Evolutionary conservation across 371 early-diverging fungal genomes (phyloP), one percentile per base, ranked within the genome.

Genomic region (Mortierella sp.): DNA sequence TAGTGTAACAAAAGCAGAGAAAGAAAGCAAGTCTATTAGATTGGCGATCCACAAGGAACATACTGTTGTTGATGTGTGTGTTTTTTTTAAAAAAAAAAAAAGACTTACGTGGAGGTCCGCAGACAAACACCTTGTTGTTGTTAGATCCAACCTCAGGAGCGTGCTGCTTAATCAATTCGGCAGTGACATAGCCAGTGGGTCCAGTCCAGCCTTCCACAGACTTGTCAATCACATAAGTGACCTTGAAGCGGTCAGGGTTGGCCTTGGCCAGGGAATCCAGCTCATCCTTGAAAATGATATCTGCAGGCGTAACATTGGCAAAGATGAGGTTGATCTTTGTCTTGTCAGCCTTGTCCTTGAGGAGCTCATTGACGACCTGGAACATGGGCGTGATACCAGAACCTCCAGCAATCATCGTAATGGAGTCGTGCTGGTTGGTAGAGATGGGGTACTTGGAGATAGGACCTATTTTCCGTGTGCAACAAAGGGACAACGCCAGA

Each of bases 361-460:
- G 87, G 43, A 94, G 86, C 50, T 87, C 84, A 74, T 87, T 87
- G 60, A 93, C 87, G 19, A 94, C 52, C 60, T 76, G 77, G 62
- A 76, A 45, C 95, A 96, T 96, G 58, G 98, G 98, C 4, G 98
- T 96, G 72, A 97, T 93, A 62, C 97, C 97, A 43, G 98, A 92
- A 46, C 99, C 99, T 64, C 98, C 97, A 28, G 90, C 89, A 63
- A 93, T 87, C 89, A 99, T 87, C 47, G 93, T 97, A 26, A 98
- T 87, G 70, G 95, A 82, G 65, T 90, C 84, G 62, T 90, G 88
- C 69, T 90, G 88, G 77, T 93, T 93, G 43, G 91, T 81, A 64
- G 86, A 84, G 86, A 95, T 93, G 64, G 88, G 82, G 80, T 87
- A 93, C 87, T 97, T 98, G 72, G 83, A 75, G 68, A 96, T 90